Percentiles rank a stretch among this genome's conserved stretches.
Evolutionary conservation across 2,329 filamentous ascomycete genomes (phyloP).

Genomic region (Penicillium frequentans): DNA sequence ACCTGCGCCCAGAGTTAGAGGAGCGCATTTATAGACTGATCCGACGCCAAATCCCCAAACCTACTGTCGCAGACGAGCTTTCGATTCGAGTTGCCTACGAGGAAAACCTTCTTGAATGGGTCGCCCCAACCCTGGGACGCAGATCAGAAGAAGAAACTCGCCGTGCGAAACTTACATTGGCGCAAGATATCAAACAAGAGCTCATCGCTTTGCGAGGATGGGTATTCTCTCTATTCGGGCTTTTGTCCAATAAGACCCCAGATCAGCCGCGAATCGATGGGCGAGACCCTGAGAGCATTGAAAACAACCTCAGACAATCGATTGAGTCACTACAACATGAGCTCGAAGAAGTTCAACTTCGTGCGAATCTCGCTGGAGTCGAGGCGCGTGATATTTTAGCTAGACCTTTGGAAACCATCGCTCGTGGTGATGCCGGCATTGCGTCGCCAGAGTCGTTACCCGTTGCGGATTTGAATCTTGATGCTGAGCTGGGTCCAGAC

Average conservation of each 20-base stretch:
- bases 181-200: constrained; percentile 41
- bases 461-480: background rate
- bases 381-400: constrained; percentile 11
- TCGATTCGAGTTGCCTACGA: constrained; percentile 45
- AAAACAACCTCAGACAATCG: constrained; percentile 27
- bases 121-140: constrained; percentile 41
- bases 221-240: constrained; percentile 33
- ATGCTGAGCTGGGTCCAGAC: constrained; percentile 4
- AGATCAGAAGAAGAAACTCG: constrained; percentile 41
- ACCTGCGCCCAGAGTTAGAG: constrained; percentile 39
- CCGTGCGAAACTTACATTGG: constrained; percentile 37
- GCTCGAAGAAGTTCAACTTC: constrained; percentile 21
- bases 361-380: constrained; percentile 13
- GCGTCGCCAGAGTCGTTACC: background rate
- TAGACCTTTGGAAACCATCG: constrained; percentile 16
- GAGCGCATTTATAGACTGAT: constrained; percentile 42
- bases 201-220: constrained; percentile 31
- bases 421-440: background rate
- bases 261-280: constrained; percentile 15
- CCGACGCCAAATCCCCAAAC: constrained; percentile 43
- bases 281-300: constrained; percentile 25
- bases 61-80: constrained; percentile 40
- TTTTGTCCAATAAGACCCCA: constrained; percentile 15
- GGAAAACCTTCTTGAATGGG: constrained; percentile 46
- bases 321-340: constrained; percentile 34